Conservation (phyloP, 257 asterid genomes). For the Haberlea rhodopensis region DNA sequence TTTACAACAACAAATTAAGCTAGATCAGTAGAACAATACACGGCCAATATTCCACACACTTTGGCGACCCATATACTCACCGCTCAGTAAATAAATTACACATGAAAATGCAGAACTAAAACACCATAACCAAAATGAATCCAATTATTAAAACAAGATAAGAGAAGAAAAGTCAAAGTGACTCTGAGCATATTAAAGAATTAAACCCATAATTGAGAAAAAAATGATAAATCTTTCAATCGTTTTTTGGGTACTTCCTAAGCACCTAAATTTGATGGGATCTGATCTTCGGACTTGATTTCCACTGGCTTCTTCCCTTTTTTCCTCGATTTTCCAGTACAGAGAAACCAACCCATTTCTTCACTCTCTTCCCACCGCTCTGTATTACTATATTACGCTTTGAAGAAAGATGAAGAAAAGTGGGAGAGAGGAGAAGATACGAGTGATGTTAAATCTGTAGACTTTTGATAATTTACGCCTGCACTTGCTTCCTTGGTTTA, state of each 20-base stretch:
- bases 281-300: constrained; percentile 60
- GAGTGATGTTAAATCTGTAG: not conserved
- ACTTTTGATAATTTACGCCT: not conserved
- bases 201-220: constrained; percentile 17
- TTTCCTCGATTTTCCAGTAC: constrained; percentile 74
- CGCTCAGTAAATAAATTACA: not conserved
- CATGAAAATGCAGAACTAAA: constrained; percentile 20
- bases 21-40: constrained; percentile 24
- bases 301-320: constrained; percentile 38
- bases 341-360: constrained; percentile 66
- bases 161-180: not conserved
- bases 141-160: not conserved
- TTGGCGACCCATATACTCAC: not conserved
- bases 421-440: constrained; percentile 25
- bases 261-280: constrained; percentile 61
- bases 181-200: not conserved
- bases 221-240: constrained; percentile 1
- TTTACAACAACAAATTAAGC: constrained; percentile 13
- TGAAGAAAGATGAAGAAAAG: constrained; percentile 14
- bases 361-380: not conserved
- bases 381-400: constrained; percentile 19
- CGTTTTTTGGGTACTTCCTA: not conserved
- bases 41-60: constrained; percentile 14
- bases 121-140: not conserved
- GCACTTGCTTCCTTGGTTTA: not conserved